Evolutionary conservation across 192 early-diverging fungal genomes (phyloP).

Genomic region (Gryganskiella cystojenkinii): DNA sequence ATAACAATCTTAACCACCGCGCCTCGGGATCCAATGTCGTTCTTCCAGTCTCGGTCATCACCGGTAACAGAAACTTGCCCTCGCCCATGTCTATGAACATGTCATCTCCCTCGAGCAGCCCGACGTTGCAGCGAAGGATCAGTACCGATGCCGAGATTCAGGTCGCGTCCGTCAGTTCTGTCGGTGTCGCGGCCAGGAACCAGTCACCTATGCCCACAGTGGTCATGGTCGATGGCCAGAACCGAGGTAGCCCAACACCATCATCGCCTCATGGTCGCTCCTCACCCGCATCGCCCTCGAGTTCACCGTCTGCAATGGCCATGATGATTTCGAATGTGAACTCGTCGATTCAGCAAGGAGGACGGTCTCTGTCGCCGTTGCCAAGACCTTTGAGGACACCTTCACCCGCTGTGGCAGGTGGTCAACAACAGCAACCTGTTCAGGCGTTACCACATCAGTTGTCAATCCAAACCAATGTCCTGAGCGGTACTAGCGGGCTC

Average conservation of each 20-base stretch:
- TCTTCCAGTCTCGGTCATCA: no score
- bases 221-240: not conserved
- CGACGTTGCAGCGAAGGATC: conserved; percentile 14
- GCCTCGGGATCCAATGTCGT: no score
- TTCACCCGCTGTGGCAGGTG: conserved; percentile 2
- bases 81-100: conserved; percentile 39
- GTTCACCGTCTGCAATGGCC: no score
- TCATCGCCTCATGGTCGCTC: not conserved
- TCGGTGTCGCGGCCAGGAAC: conserved; percentile 5
- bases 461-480: conserved; percentile 30
- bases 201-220: conserved; percentile 17
- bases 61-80: conserved; percentile 23
- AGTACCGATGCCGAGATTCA: conserved; percentile 32
- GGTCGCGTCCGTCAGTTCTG: conserved; percentile 9
- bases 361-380: conserved; percentile 25
- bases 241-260: no score
- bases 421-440: not conserved
- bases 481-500: conserved; percentile 9
- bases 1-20: no score
- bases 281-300: conserved; percentile 3
- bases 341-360: conserved; percentile 7
- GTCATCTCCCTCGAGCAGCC: conserved; percentile 19
- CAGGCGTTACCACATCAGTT: conserved; percentile 20
- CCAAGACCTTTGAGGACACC: conserved; percentile 36
- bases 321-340: not conserved